Percentiles rank a stretch among this genome's conserved stretches.
Evolutionary conservation across 129 eudicot species (phyloP).

Genomic region (Kitagawia praeruptora): DNA sequence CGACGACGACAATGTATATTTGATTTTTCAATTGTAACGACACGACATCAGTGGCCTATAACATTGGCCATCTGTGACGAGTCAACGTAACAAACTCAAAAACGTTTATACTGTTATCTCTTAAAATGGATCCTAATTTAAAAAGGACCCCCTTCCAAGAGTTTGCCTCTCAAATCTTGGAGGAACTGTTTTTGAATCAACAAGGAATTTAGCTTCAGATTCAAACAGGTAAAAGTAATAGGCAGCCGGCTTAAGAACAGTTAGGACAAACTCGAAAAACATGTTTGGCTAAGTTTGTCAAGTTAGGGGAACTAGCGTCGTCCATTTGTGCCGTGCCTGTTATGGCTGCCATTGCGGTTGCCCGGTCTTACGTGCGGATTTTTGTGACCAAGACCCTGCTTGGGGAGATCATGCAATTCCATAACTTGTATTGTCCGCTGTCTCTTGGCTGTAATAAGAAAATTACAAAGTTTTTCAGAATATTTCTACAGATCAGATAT

Average conservation of each 20-base stretch:
- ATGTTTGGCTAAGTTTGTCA: neutral
- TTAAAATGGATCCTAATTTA: neutral
- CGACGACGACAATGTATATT: neutral
- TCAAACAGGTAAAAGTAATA: neutral
- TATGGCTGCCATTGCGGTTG: constrained; percentile 43
- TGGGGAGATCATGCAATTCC: constrained; percentile 87
- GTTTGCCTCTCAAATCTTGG: neutral
- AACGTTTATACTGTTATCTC: neutral
- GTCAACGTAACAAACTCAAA: neutral
- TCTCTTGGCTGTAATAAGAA: constrained; percentile 60
- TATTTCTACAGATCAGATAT: neutral
- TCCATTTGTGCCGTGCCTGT: constrained; percentile 49
- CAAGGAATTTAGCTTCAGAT: neutral
- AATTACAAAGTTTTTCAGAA: neutral
- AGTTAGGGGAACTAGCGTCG: constrained; percentile 33
- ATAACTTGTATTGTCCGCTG: constrained; percentile 86
- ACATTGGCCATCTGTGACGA: constrained; percentile 1
- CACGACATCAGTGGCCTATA: constrained; percentile 3
- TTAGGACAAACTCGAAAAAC: neutral
- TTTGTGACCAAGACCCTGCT: constrained; percentile 39
- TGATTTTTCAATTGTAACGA: neutral
- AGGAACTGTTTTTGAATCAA: neutral
- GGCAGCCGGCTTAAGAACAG: neutral
- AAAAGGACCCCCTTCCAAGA: neutral
- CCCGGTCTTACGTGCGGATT: constrained; percentile 51